Evolutionary conservation across 2,329 filamentous ascomycete genomes (phyloP), one percentile per base, ranked within the genome.

Genomic region (Penicillium italicum): DNA sequence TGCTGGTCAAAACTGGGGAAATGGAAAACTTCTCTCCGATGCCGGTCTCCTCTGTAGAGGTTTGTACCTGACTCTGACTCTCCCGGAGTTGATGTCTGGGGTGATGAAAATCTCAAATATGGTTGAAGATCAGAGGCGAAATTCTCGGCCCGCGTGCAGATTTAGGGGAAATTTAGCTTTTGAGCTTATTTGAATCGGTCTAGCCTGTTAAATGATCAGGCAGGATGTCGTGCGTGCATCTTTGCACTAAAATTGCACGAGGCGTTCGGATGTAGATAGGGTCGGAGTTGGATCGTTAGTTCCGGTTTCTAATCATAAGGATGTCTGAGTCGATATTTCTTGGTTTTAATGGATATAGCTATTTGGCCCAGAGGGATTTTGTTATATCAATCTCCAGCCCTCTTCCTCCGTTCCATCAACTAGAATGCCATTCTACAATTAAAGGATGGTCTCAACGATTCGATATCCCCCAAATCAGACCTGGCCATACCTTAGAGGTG

Each of bases 21-120:
- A 9, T 14, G 8, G 33, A 51, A 55, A 55, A 51, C 53, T 55
- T 55, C 53, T 26, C 53, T 55, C 53, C 53, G 53, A 55, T 55
- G 53, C 47, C 53, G 53, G 53, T 34, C 51, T 45, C 24, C 33
- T 38, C 16, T 50, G 22, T 12, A 43, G 37, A 30, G 18, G 8
- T 31, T 44, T 7, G 7, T 4, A 33, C 28, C 42, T 45, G 5
- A 8, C 3, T 28, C 1, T 31, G 24, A 24, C 24, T 45, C 12
- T 45, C 10, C 2, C 4, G n/a, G 40, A 1, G 14, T 44, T 43
- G 11, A 33, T 1, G 18, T 33, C 26, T 5, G 6, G 5, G n/a
- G 20, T 20, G 42, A 31, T 20, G 42, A 31, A 33, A 33, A 22
- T 31, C 7, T 16, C 4, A 11, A 20, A 44, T 14, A 20, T 8